Evolutionary conservation across 768 basidiomycete genomes (phyloP), one percentile per base, ranked within the genome.

Genomic region (Pisolithus microcarpus): DNA sequence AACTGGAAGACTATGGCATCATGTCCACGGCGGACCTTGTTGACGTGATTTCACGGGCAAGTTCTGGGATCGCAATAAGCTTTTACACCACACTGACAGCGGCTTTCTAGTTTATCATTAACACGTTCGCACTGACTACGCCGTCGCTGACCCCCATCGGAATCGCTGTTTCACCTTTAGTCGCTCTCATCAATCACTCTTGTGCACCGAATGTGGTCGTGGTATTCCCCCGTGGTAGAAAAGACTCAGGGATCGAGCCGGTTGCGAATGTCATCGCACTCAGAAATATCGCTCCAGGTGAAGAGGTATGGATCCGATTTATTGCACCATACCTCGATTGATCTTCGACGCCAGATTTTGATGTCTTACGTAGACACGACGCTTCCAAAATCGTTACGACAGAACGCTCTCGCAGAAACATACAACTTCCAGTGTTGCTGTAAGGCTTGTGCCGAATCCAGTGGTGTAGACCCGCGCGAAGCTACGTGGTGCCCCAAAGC

Each of bases 341-440:
- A 21, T 38, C 21, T 31, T 55, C 11, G 44, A 43, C 15, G 24
- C 26, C 49, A 93, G 92, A 74, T 98, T 40, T 56, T 86, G 34
- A 91, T 85, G 0, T 74, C 88, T 8, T 97, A 97, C 57, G 75
- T 96, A 42, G 95, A 97, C 63, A 81, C 87, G 0, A 89, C 91
- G 0, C 70, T 87, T 2, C 86, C 92, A 0, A 69, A 66, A 9
- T 51, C 59, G 0, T 62, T 73, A 18, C 74, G 94, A 26, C 83
- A 79, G 53, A 64, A 66, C 30, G 70, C 77, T 1, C 73, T 97
- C 18, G 59, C 69, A 40, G 82, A 85, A 52, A 84, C 87, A 1
- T 96, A 97, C 66, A 75, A 78, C 56, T 97, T 97, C 59, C 68
- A 59, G 7, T 97, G 94, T 58, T 58, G 51, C 10, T 97, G 95